These are phyloP conservation scores for Neotropicomus parvogracilis DNA, from an alignment of 1,284 basidiomycete genomes.

Conservation along the genomic window DNA sequence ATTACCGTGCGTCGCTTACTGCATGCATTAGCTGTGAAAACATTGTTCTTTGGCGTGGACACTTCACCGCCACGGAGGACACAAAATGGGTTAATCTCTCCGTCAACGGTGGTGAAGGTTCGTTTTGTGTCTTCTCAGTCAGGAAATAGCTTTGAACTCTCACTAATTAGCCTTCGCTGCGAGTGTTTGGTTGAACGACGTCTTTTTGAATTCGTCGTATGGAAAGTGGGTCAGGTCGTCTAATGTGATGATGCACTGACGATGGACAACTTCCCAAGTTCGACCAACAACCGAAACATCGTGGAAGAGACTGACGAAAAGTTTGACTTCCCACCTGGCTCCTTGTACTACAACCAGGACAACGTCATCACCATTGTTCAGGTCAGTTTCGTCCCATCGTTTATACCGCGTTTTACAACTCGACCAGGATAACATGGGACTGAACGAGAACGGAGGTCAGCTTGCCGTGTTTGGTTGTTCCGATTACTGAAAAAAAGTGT, in stretches of 20 bases:
- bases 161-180: slow-evolving; percentile 58
- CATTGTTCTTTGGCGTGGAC: slow-evolving; percentile 74
- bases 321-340: slow-evolving; percentile 57
- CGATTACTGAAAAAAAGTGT: slow-evolving; percentile 13
- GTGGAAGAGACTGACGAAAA: slow-evolving; percentile 61
- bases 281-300: slow-evolving; percentile 56
- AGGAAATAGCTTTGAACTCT: not conserved
- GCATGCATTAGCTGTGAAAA: slow-evolving; percentile 66
- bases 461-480: not conserved
- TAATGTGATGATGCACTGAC: slow-evolving; percentile 3
- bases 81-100: slow-evolving; percentile 65
- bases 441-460: slow-evolving; percentile 58
- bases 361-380: slow-evolving; percentile 76
- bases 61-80: slow-evolving; percentile 59
- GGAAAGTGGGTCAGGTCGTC: slow-evolving; percentile 51
- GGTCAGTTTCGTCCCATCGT: slow-evolving; percentile 34
- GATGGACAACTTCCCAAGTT: slow-evolving; percentile 37
- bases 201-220: slow-evolving; percentile 67
- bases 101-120: slow-evolving; percentile 77
- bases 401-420: slow-evolving; percentile 1
- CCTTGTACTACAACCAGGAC: slow-evolving; percentile 48
- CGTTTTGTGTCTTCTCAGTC: slow-evolving; percentile 11
- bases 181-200: slow-evolving; percentile 74
- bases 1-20: not conserved
- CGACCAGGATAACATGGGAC: slow-evolving; percentile 72